These are phyloP conservation scores for Penicillium canescens DNA, from an alignment of 495 filamentous ascomycete species.

Conservation along the genomic window DNA sequence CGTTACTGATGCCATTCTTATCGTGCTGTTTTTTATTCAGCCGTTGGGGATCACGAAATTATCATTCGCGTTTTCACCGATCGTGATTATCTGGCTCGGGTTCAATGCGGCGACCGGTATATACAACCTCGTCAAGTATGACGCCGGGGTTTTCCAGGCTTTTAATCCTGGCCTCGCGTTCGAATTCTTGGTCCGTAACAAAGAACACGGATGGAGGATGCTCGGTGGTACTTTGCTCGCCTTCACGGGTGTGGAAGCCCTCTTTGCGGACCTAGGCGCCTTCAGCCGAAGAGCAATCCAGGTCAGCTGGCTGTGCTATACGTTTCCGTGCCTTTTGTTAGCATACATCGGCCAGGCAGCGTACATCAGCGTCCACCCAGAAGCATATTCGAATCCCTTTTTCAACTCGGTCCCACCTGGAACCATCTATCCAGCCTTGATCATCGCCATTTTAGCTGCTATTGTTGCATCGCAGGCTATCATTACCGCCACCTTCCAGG, in stretches of 20 bases:
- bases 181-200: constrained; percentile 60
- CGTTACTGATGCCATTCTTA: constrained; percentile 65
- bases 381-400: too few species aligned
- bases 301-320: too few species aligned
- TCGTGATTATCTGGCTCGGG: constrained; percentile 71
- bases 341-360: too few species aligned
- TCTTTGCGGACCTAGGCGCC: constrained; percentile 63
- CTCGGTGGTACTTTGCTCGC: constrained; percentile 70
- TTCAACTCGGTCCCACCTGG: too few species aligned
- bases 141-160: constrained; percentile 64
- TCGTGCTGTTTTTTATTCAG: constrained; percentile 70
- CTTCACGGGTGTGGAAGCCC: constrained; percentile 54
- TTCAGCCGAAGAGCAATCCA: too few species aligned
- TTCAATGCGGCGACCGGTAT: constrained; percentile 59
- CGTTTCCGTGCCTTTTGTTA: too few species aligned
- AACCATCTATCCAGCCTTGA: too few species aligned
- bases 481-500: too few species aligned
- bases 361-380: too few species aligned
- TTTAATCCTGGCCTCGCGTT: constrained; percentile 68
- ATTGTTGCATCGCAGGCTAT: too few species aligned
- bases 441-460: too few species aligned
- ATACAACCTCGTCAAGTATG: constrained; percentile 65
- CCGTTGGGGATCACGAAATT: constrained; percentile 69
- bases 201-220: constrained; percentile 61
- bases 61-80: constrained; percentile 65